phyloP scores from a whole-genome alignment of 2,329 filamentous ascomycete species.

The Arthrinium puccinioides region DNA sequence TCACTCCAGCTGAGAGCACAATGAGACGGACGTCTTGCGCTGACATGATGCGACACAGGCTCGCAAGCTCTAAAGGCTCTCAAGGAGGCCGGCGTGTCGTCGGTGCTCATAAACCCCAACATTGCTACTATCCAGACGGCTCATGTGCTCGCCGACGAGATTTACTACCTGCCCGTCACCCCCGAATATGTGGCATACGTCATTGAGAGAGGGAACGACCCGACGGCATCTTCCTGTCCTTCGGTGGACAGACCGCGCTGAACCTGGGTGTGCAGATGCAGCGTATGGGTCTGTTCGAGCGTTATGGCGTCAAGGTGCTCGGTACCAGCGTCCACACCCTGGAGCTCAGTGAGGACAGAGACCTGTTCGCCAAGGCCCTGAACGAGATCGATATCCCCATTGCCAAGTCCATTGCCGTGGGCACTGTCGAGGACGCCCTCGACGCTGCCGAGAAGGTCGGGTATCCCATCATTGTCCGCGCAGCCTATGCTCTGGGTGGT shows the following conservation, averaged over 20 bases:
- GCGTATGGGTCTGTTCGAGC: conserved; percentile 88
- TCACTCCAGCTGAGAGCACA: too few species aligned
- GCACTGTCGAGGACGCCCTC: conserved; percentile 85
- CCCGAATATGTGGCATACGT: conserved; percentile 97
- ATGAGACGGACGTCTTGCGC: too few species aligned
- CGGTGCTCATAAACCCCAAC: conserved; percentile 94
- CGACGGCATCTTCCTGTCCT: conserved; percentile 95
- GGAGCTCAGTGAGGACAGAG: conserved; percentile 91
- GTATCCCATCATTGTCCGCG: conserved; percentile 96
- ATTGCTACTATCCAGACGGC: conserved; percentile 98
- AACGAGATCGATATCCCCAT: conserved; percentile 98
- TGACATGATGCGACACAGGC: conserved; percentile 44
- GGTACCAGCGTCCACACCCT: conserved; percentile 92
- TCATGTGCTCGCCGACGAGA: conserved; percentile 90
- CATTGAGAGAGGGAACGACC: conserved; percentile 91
- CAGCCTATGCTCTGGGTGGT: conserved; percentile 92
- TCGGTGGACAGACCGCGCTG: conserved; percentile 93
- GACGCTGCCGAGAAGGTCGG: conserved; percentile 80
- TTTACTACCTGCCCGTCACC: conserved; percentile 97
- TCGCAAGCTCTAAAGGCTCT: conserved; percentile 94
- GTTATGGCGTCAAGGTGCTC: conserved; percentile 90
- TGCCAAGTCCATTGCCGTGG: conserved; percentile 88
- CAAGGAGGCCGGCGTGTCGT: conserved; percentile 87
- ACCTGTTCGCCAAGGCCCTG: conserved; percentile 89
- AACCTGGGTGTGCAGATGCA: conserved; percentile 98